Percentiles rank a stretch among this genome's conserved stretches.
phyloP scores from a whole-genome alignment of 345 rosid species.

The Rhodamnia argentea region DNA sequence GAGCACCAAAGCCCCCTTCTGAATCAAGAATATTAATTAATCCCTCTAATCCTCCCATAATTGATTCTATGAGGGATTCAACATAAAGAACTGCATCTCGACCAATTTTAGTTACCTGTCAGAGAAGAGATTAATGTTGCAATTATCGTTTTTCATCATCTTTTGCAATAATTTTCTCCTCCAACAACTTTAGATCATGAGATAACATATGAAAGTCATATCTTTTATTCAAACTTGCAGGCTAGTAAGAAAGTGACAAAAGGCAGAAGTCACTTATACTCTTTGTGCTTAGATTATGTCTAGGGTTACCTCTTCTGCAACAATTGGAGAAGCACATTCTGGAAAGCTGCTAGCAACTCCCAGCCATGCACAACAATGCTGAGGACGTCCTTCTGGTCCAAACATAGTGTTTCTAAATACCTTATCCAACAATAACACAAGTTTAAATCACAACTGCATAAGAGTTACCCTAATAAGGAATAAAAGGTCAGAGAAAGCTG shows the following conservation, averaged over 20 bases:
- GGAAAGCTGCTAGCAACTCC: constrained; percentile 98
- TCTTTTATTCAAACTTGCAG: neutral
- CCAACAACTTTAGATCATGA: neutral
- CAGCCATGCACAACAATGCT: constrained; percentile 99
- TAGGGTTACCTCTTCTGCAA: constrained; percentile 82
- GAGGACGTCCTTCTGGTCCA: constrained; percentile 99
- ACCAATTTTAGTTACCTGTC: constrained; percentile 89
- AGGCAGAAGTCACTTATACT: neutral
- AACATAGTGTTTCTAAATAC: constrained; percentile 99
- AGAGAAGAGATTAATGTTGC: constrained; percentile 3
- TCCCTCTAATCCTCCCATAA: constrained; percentile 99
- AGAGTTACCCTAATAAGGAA: neutral
- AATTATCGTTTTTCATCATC: neutral
- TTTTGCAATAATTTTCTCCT: neutral
- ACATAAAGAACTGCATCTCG: constrained; percentile 95
- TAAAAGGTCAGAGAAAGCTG: neutral
- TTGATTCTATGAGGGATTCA: constrained; percentile 96
- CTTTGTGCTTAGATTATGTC: neutral
- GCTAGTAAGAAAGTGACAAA: neutral
- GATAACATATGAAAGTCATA: neutral
- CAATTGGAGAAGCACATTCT: constrained; percentile 89
- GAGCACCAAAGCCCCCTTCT: constrained; percentile 98
- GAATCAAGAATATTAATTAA: constrained; percentile 97
- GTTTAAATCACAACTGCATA: constrained; percentile 6
- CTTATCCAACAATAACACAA: constrained; percentile 24